These are phyloP conservation scores for Sclerotinia glacialis DNA, from an alignment of 2,329 filamentous ascomycete species.

Conservation along the genomic window DNA sequence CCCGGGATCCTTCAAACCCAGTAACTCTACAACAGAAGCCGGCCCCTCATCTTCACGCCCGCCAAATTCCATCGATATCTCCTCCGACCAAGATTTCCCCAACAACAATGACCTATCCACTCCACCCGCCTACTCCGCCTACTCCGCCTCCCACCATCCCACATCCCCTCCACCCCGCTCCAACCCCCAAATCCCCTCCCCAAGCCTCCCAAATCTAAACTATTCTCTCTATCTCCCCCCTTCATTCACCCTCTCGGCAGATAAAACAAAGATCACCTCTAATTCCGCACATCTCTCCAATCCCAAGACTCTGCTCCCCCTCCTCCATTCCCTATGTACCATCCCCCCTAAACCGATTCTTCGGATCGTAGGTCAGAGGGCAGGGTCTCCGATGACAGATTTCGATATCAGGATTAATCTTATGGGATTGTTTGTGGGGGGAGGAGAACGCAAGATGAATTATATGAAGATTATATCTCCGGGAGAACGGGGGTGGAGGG, in stretches of 20 bases:
- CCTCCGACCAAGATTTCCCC: conserved; percentile 22
- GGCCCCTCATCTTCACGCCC: conserved; percentile 22
- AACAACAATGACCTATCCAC: conserved; percentile 27
- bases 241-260: conserved; percentile 50
- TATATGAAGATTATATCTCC: conserved; percentile 52
- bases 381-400: conserved; percentile 43
- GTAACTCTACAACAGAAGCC: conserved; percentile 27
- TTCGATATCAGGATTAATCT: conserved; percentile 55
- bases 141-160: conserved; percentile 30
- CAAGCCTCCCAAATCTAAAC: conserved; percentile 33
- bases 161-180: conserved; percentile 16
- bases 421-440: conserved; percentile 52
- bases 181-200: conserved; percentile 22
- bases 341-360: conserved; percentile 56
- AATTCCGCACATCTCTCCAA: conserved; percentile 49
- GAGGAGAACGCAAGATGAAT: conserved; percentile 46
- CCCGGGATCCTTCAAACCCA: conserved; percentile 27
- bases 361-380: conserved; percentile 46
- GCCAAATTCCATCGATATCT: background rate
- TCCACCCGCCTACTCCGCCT: conserved; percentile 37
- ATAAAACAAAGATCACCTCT: conserved; percentile 49
- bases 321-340: conserved; percentile 49
- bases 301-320: conserved; percentile 45
- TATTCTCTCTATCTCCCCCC: conserved; percentile 47
- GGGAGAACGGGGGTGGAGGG: conserved; percentile 52